Conservation (phyloP, 1,284 basidiomycete species). For the Ceratobasidium sp. region DNA sequence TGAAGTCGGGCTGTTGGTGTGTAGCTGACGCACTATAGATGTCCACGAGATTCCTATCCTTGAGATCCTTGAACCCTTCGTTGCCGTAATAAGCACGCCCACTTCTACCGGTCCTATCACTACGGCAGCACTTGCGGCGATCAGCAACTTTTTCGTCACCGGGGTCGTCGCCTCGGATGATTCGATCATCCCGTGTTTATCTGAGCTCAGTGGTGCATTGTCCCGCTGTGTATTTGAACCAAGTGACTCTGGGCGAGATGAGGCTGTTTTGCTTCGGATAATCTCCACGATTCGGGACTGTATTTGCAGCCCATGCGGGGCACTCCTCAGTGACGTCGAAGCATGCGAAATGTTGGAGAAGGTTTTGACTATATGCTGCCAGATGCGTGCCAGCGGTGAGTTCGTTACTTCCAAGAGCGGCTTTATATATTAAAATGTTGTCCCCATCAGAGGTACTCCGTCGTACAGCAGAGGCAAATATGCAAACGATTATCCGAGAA, state of each 20-base stretch:
- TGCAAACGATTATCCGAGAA: constrained; percentile 86
- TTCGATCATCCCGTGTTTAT: constrained; percentile 71
- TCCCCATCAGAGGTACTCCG: constrained; percentile 79
- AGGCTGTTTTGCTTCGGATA: constrained; percentile 93
- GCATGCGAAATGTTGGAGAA: constrained; percentile 99
- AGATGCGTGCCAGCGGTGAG: constrained; percentile 93
- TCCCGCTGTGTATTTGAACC: constrained; percentile 99
- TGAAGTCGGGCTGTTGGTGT: background rate
- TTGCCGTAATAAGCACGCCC: constrained; percentile 91
- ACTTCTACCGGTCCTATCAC: constrained; percentile 95
- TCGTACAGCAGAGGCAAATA: constrained; percentile 92
- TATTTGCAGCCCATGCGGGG: constrained; percentile 74
- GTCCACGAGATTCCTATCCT: constrained; percentile 66
- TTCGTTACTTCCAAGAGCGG: constrained; percentile 47
- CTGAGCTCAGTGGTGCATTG: constrained; percentile 87
- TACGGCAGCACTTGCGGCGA: constrained; percentile 83
- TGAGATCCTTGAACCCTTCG: constrained; percentile 85
- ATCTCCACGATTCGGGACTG: constrained; percentile 91
- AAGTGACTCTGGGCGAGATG: constrained; percentile 94
- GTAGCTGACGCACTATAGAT: constrained; percentile 59
- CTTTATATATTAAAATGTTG: constrained; percentile 34
- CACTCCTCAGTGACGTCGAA: constrained; percentile 86
- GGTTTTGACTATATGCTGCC: constrained; percentile 95
- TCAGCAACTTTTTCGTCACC: constrained; percentile 88
- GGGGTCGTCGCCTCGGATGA: constrained; percentile 72